Evolutionary conservation across 2,329 filamentous ascomycete genomes (phyloP).

Genomic region (Epichloe uncinata): DNA sequence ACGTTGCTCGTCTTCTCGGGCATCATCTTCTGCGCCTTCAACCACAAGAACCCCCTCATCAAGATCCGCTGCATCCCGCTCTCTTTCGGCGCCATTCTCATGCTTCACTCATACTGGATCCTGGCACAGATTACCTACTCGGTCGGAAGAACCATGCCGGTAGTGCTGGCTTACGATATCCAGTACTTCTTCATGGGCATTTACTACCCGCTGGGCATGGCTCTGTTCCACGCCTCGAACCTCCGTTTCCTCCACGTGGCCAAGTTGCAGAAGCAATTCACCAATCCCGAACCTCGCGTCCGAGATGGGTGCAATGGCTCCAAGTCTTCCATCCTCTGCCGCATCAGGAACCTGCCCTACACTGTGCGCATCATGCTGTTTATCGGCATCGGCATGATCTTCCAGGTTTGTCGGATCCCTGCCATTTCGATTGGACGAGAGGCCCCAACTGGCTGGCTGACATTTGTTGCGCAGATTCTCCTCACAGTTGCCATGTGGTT

Average conservation of each 20-base stretch:
- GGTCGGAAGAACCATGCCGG: constrained; percentile 26
- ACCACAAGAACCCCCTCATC: constrained; percentile 22
- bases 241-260: constrained; percentile 45
- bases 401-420: neutral
- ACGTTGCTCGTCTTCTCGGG: constrained; percentile 19
- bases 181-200: constrained; percentile 55
- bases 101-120: constrained; percentile 26
- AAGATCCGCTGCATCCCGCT: constrained; percentile 25
- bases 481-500: constrained; percentile 41
- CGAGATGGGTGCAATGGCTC: constrained; percentile 5
- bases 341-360: neutral
- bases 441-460: neutral
- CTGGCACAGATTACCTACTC: constrained; percentile 29
- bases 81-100: constrained; percentile 22
- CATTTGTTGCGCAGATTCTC: constrained; percentile 26
- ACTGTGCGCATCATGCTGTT: neutral
- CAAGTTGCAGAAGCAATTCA: constrained; percentile 22
- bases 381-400: neutral
- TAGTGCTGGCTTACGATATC: constrained; percentile 29
- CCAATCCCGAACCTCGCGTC: constrained; percentile 4
- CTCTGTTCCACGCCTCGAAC: constrained; percentile 53
- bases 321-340: constrained; percentile 6
- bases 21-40: constrained; percentile 20
- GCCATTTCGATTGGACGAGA: neutral
- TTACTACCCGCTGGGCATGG: constrained; percentile 49